Percentiles rank a stretch among this genome's conserved stretches.
Evolutionary conservation across 1,284 basidiomycete species (phyloP).

Genomic region (Vanrija pseudolonga): DNA sequence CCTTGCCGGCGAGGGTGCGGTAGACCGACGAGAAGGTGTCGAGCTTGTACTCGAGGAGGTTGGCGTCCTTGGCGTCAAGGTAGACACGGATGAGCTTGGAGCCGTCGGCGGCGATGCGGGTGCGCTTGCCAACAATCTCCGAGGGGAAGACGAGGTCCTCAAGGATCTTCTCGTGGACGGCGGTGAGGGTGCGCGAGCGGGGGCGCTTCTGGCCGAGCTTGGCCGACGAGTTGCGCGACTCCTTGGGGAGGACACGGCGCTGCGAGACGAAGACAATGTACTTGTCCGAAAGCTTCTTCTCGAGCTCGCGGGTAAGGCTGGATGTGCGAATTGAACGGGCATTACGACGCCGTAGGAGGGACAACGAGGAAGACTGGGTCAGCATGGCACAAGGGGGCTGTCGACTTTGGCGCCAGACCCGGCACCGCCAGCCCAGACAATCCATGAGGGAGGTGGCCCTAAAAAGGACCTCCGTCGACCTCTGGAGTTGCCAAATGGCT

Average conservation of each 20-base stretch:
- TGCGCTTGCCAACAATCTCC: constrained; percentile 98
- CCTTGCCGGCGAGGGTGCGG: constrained; percentile 49
- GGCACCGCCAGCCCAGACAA: constrained; percentile 13
- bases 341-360: constrained; percentile 17
- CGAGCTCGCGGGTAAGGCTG: constrained; percentile 96
- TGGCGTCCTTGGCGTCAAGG: constrained; percentile 97
- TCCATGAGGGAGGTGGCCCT: constrained; percentile 47
- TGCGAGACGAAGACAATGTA: constrained; percentile 99
- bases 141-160: constrained; percentile 99
- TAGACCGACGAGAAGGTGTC: constrained; percentile 52
- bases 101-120: constrained; percentile 83
- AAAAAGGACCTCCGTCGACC: constrained; percentile 51
- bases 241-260: constrained; percentile 97
- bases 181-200: constrained; percentile 92
- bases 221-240: constrained; percentile 85
- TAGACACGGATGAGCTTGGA: constrained; percentile 94
- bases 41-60: constrained; percentile 97
- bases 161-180: constrained; percentile 95
- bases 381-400: constrained; percentile 1
- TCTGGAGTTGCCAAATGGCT: constrained; percentile 4
- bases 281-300: constrained; percentile 94
- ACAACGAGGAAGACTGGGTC: constrained; percentile 6
- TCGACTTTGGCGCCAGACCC: constrained; percentile 3
- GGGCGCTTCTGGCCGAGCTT: constrained; percentile 84
- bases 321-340: constrained; percentile 8